A percentile compares a stretch with the other conserved stretches of the same genome.
These are phyloP conservation scores for Fusarium sp. DNA, from an alignment of 2,329 filamentous ascomycete species.

Conservation along the genomic window DNA sequence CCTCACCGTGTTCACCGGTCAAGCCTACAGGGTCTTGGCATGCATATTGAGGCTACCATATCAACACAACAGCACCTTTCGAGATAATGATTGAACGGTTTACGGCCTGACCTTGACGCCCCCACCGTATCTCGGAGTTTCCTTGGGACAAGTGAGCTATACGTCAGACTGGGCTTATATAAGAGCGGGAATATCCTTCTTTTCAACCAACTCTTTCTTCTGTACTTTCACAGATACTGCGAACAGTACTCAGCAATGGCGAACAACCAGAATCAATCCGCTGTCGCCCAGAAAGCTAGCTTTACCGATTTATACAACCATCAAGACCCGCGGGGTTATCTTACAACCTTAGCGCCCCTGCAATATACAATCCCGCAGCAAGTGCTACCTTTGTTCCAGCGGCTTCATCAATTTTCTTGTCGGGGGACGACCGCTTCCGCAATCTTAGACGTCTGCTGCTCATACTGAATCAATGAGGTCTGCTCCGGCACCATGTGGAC, in stretches of 20 bases:
- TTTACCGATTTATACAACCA: neutral
- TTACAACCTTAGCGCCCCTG: neutral
- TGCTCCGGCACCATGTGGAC: neutral
- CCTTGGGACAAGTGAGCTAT: too few species aligned
- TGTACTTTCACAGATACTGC: neutral
- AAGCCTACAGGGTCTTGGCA: neutral
- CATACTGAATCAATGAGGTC: neutral
- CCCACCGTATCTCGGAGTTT: neutral
- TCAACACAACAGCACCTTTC: neutral
- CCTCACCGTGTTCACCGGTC: too few species aligned
- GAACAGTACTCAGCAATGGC: neutral
- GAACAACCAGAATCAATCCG: neutral
- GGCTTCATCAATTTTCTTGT: neutral
- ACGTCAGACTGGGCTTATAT: neutral
- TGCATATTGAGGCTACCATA: neutral
- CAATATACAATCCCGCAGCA: neutral
- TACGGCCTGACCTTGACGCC: too few species aligned
- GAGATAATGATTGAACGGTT: neutral
- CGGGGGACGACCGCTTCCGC: fast-evolving
- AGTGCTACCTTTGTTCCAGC: neutral
- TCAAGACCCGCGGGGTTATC: neutral
- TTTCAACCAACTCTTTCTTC: fast-evolving
- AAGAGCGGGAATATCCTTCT: neutral
- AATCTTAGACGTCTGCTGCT: neutral
- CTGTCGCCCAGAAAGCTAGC: neutral